Conservation (phyloP, 2,329 filamentous ascomycete species). For the Fusarium subtropicale region DNA sequence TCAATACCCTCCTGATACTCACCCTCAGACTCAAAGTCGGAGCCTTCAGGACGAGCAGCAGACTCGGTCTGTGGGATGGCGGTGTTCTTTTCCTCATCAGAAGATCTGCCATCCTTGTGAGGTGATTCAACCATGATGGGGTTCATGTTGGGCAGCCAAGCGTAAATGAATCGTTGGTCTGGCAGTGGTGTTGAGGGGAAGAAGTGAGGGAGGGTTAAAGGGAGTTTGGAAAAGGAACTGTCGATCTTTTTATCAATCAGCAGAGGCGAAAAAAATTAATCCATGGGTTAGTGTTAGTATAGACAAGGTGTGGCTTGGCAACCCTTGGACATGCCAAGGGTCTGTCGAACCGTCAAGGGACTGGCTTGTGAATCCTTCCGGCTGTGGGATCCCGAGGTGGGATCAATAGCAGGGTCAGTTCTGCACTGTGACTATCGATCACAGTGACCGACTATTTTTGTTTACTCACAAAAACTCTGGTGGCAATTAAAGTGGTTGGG, state of each 20-base stretch:
- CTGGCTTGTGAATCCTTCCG: slow-evolving; percentile 1
- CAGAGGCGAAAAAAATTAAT: slow-evolving; percentile 5
- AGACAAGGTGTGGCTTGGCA: slow-evolving; percentile 6
- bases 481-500: slow-evolving; percentile 1
- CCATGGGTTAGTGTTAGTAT: slow-evolving; percentile 4
- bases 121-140: slow-evolving; percentile 3
- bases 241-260: slow-evolving; percentile 11
- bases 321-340: neutral
- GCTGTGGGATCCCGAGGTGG: neutral
- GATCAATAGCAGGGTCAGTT: neutral
- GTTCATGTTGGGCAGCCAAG: slow-evolving; percentile 5
- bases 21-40: slow-evolving; percentile 14
- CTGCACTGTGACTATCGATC: neutral
- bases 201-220: neutral
- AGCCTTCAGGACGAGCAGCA: slow-evolving; percentile 4
- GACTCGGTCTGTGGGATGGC: neutral
- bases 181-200: neutral
- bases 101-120: slow-evolving; percentile 5
- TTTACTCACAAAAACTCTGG: neutral
- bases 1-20: slow-evolving; percentile 52
- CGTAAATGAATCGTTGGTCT: neutral
- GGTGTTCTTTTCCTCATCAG: slow-evolving; percentile 9
- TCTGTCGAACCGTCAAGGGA: neutral
- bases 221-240: neutral
- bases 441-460: neutral